These are phyloP conservation scores for Aleurites moluccanus DNA, from an alignment of 441 rosid genomes.

Conservation along the genomic window DNA sequence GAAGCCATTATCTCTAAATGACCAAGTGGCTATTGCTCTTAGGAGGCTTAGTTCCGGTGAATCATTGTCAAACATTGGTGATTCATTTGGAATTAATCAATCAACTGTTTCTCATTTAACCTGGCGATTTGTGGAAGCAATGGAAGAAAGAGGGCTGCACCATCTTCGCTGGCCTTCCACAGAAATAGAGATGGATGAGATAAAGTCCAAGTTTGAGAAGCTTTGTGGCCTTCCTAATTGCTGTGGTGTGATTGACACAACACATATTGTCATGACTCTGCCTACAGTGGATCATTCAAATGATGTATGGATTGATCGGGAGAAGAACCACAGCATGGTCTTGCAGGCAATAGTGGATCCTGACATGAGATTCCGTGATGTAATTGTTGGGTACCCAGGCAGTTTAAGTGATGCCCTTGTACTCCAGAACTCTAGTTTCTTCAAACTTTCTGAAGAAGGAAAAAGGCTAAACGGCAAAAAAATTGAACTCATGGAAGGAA, in stretches of 20 bases:
- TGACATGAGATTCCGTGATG: slow-evolving; percentile 79
- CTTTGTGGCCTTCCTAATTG: slow-evolving; percentile 76
- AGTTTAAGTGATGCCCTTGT: slow-evolving; percentile 63
- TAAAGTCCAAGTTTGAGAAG: slow-evolving; percentile 76
- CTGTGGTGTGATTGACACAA: slow-evolving; percentile 78
- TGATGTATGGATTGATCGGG: slow-evolving; percentile 67
- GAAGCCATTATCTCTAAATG: slow-evolving; percentile 56
- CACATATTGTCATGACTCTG: slow-evolving; percentile 75
- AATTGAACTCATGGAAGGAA: slow-evolving; percentile 46
- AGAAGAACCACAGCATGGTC: slow-evolving; percentile 81
- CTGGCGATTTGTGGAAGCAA: slow-evolving; percentile 89
- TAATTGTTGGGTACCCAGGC: slow-evolving; percentile 86
- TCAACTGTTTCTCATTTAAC: slow-evolving; percentile 93
- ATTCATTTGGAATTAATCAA: slow-evolving; percentile 70
- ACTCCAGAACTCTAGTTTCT: slow-evolving; percentile 68
- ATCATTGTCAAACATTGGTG: slow-evolving; percentile 70
- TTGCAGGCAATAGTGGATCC: slow-evolving; percentile 84
- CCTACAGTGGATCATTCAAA: slow-evolving; percentile 64
- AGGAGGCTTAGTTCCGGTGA: slow-evolving; percentile 92
- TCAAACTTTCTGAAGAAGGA: slow-evolving; percentile 65
- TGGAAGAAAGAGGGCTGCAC: slow-evolving; percentile 76
- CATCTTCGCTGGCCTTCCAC: slow-evolving; percentile 81
- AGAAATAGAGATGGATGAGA: slow-evolving; percentile 45
- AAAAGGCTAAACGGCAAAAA: slow-evolving; percentile 54
- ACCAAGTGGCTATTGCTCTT: slow-evolving; percentile 84